Evolutionary conservation across 2,329 filamentous ascomycete genomes (phyloP), one percentile per base, ranked within the genome.

Genomic region (Pseudohalonectria lignicola): DNA sequence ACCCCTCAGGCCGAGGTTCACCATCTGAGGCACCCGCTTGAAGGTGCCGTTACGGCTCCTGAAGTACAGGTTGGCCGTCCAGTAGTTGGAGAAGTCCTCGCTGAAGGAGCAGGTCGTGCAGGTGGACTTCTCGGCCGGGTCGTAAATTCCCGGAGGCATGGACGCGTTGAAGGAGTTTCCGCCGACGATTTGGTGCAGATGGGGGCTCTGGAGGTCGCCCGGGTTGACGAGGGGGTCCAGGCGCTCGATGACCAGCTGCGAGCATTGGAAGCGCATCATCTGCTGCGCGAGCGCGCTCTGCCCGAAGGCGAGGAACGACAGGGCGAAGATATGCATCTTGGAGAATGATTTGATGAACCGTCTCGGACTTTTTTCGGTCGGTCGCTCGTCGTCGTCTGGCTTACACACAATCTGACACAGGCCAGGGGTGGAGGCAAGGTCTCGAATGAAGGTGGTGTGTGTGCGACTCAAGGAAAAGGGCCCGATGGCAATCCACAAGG

Each of bases 141-240:
- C 47, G 42, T 43, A 43, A 12, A 38, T 39, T 8, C 29, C 30
- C 11, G 30, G n/a, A 4, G 30, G 30, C 60, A 62, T 61, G 18
- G 52, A 51, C 0, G 53, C 49, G 40, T 61, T 60, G 54, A 63
- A 63, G 4, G 59, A 55, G 49, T 62, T 59, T 9, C 58, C 60
- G 34, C 60, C 59, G n/a, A 59, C 56, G 25, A 62, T 54, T 45
- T 62, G 59, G 41, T 62, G 60, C 17, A 59, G 45, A 47, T 62
- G 59, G 2, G 56, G 49, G 5, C 55, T 58, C 18, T 51, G 56
- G n/a, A 50, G 44, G 19, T 45, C 33, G 11, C 60, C 59, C 4
- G 60, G 57, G 37, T 57, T 57, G 20, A 61, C 57, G 16, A 54
- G 43, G 10, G 49, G 49, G 34, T 51, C 49, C 9, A 50, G 36